Conservation (phyloP, 306 rosid species). For the Dryas drummondii region DNA sequence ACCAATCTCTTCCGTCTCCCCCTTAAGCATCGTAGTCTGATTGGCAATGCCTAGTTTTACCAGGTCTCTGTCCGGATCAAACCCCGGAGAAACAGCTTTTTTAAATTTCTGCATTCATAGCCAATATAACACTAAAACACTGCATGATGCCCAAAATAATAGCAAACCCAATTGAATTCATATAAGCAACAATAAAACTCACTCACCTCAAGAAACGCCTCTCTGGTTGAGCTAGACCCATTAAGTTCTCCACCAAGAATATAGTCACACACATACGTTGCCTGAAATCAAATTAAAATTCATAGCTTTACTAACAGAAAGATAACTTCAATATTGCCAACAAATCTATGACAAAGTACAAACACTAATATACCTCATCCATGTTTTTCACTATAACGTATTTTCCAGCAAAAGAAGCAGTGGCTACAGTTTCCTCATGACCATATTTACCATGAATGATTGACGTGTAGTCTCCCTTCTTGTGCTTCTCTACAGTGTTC, state of each 20-base stretch:
- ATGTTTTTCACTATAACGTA: constrained; percentile 83
- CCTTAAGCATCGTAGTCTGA: constrained; percentile 99
- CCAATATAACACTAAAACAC: constrained; percentile 17
- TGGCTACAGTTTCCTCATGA: constrained; percentile 94
- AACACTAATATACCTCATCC: constrained; percentile 56
- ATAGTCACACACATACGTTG: constrained; percentile 86
- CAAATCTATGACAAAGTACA: neutral
- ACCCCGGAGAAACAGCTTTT: constrained; percentile 74
- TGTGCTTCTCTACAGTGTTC: constrained; percentile 91
- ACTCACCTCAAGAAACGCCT: constrained; percentile 70
- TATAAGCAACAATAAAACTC: constrained; percentile 15
- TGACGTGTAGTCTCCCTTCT: constrained; percentile 87
- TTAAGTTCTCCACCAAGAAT: constrained; percentile 80
- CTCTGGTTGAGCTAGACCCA: constrained; percentile 92
- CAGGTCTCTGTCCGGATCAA: constrained; percentile 80
- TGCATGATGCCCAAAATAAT: constrained; percentile 15
- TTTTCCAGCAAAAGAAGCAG: constrained; percentile 96
- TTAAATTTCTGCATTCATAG: constrained; percentile 75
- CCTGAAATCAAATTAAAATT: constrained; percentile 43
- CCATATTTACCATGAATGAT: constrained; percentile 88
- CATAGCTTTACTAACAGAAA: neutral
- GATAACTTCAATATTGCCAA: neutral
- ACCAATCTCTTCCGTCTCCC: constrained; percentile 99
- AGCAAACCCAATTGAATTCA: neutral
- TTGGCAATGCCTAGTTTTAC: constrained; percentile 79